Conservation (phyloP, 2,329 filamentous ascomycete species). For the Leptosphaerulina australis region DNA sequence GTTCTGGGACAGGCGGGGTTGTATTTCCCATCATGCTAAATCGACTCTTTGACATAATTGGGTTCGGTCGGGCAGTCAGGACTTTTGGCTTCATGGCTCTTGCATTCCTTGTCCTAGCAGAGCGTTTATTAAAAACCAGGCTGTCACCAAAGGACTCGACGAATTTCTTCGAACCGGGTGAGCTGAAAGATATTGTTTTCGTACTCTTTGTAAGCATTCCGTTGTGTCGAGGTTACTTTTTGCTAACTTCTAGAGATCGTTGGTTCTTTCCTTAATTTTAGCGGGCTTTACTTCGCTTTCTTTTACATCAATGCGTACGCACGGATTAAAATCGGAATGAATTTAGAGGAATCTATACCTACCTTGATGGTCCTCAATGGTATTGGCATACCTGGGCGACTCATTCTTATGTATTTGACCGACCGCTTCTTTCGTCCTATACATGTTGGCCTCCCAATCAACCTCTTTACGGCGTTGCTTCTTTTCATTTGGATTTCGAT, state of each 20-base stretch:
- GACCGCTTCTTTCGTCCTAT: constrained; percentile 51
- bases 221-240: constrained; percentile 25
- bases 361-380: constrained; percentile 56
- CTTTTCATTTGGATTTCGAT: constrained; percentile 55
- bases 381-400: constrained; percentile 57
- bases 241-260: constrained; percentile 40
- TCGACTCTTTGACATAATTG: constrained; percentile 56
- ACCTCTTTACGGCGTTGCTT: constrained; percentile 49
- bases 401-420: constrained; percentile 56
- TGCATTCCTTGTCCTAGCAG: constrained; percentile 57
- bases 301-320: constrained; percentile 49
- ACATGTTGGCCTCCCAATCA: constrained; percentile 49
- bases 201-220: constrained; percentile 24
- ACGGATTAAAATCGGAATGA: constrained; percentile 59
- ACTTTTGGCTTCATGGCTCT: constrained; percentile 60
- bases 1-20: constrained; percentile 65
- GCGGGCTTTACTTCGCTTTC: constrained; percentile 49
- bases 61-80: constrained; percentile 42
- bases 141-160: constrained; percentile 23
- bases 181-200: constrained; percentile 27
- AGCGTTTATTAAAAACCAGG: constrained; percentile 26
- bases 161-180: constrained; percentile 22
- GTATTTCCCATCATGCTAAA: constrained; percentile 63
- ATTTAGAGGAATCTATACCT: constrained; percentile 42
- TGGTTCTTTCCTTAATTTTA: constrained; percentile 38